phyloP scores from a whole-genome alignment of 2,329 filamentous ascomycete species.

The Aureobasidium vineae region DNA sequence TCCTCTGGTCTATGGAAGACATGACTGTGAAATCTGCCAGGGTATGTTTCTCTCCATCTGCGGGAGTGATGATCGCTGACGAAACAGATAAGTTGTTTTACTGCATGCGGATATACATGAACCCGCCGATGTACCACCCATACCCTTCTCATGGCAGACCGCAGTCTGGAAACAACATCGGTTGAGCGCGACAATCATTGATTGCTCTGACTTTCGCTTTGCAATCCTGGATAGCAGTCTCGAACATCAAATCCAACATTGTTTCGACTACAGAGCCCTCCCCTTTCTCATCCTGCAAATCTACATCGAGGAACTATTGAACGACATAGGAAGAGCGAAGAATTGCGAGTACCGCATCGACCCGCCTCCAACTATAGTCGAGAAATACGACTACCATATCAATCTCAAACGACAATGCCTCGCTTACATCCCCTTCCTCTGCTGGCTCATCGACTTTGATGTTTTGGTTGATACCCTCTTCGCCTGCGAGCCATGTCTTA shows the following conservation, averaged over 20 bases:
- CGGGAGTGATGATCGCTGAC: background rate
- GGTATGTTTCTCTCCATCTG: background rate
- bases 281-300: background rate
- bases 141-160: slow-evolving; percentile 3
- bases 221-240: slow-evolving; percentile 1
- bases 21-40: slow-evolving; percentile 10
- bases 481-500: slow-evolving; percentile 1
- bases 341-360: background rate
- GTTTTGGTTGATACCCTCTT: background rate
- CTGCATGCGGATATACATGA: background rate
- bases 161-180: slow-evolving; percentile 12
- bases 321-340: background rate
- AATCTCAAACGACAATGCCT: background rate
- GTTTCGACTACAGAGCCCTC: background rate
- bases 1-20: background rate
- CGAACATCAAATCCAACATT: background rate
- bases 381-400: background rate
- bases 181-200: background rate
- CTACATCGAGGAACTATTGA: slow-evolving; percentile 6
- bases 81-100: background rate
- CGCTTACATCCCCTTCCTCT: slow-evolving; percentile 12
- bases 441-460: slow-evolving; percentile 13
- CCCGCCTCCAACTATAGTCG: background rate
- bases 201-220: slow-evolving; percentile 7
- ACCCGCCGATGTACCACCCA: background rate